phyloP scores from a whole-genome alignment of 1,284 basidiomycete genomes.

The Sporisorium iseilematis-ciliati region DNA sequence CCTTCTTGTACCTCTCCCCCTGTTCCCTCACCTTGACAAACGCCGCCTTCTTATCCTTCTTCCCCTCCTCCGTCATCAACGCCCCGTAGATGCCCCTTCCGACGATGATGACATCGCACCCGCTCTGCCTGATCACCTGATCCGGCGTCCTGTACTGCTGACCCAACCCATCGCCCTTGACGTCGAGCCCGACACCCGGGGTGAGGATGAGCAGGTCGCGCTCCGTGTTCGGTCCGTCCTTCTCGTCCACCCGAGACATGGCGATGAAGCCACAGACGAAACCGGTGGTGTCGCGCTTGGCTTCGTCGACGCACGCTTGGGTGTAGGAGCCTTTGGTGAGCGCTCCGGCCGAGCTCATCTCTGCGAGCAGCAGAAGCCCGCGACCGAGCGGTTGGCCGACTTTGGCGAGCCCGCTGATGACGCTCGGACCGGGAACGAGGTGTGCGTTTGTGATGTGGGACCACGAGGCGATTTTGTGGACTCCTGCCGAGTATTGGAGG shows the following conservation, averaged over 20 bases:
- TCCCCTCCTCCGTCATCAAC: constrained; percentile 72
- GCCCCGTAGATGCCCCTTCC: constrained; percentile 91
- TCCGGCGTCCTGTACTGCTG: constrained; percentile 95
- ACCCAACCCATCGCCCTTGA: constrained; percentile 87
- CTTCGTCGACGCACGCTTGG: constrained; percentile 78
- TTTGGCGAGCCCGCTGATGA: constrained; percentile 86
- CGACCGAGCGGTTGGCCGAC: constrained; percentile 87
- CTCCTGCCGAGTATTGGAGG: constrained; percentile 91
- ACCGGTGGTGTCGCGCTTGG: constrained; percentile 55
- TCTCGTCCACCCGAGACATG: constrained; percentile 75
- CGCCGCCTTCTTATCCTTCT: constrained; percentile 70
- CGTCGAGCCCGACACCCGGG: constrained; percentile 90
- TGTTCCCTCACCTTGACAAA: constrained; percentile 75
- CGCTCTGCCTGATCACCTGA: constrained; percentile 83
- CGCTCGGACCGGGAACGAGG: constrained; percentile 88
- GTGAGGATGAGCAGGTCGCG: constrained; percentile 89
- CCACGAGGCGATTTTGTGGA: constrained; percentile 95
- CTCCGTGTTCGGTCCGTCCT: constrained; percentile 54
- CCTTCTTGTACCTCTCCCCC: constrained; percentile 84
- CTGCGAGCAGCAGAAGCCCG: constrained; percentile 90
- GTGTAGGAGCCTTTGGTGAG: constrained; percentile 89
- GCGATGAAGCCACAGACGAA: constrained; percentile 79
- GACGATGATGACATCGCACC: constrained; percentile 98
- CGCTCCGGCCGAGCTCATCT: constrained; percentile 93
- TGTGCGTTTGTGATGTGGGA: constrained; percentile 98